Evolutionary conservation across 148 eudicot species (phyloP).

Genomic region (Rhododendron mucronatum): DNA sequence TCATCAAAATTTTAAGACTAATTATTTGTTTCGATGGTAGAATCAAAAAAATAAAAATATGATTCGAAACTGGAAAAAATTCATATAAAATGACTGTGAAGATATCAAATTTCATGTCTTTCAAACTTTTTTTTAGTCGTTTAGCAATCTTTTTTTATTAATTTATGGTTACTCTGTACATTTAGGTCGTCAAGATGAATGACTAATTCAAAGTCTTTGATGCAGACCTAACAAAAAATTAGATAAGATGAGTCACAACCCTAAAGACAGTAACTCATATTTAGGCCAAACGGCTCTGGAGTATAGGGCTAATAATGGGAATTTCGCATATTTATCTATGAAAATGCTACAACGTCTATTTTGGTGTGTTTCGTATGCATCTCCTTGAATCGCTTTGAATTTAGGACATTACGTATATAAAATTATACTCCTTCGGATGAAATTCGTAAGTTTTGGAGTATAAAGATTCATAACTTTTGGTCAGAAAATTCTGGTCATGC

Average conservation of each 20-base stretch:
- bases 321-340: neutral
- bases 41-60: too few relatives aligned
- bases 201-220: too few relatives aligned
- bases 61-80: neutral
- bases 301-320: neutral
- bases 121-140: neutral
- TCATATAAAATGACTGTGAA: neutral
- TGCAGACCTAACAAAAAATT: neutral
- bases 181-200: neutral
- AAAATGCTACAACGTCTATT: too few relatives aligned
- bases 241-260: neutral
- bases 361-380: neutral
- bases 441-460: neutral
- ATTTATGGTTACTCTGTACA: too few relatives aligned
- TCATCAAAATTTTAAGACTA: neutral
- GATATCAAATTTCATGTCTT: neutral
- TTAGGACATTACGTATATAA: neutral
- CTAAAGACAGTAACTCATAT: too few relatives aligned
- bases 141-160: too few relatives aligned
- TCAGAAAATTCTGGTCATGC: too few relatives aligned
- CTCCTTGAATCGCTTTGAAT: neutral
- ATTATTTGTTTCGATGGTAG: neutral
- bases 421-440: too few relatives aligned
- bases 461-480: neutral
- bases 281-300: too few relatives aligned